A percentile compares a stretch with the other conserved stretches of the same genome.
Evolutionary conservation across 495 filamentous ascomycete species (phyloP).

Genomic region (Penicillium fimorum): DNA sequence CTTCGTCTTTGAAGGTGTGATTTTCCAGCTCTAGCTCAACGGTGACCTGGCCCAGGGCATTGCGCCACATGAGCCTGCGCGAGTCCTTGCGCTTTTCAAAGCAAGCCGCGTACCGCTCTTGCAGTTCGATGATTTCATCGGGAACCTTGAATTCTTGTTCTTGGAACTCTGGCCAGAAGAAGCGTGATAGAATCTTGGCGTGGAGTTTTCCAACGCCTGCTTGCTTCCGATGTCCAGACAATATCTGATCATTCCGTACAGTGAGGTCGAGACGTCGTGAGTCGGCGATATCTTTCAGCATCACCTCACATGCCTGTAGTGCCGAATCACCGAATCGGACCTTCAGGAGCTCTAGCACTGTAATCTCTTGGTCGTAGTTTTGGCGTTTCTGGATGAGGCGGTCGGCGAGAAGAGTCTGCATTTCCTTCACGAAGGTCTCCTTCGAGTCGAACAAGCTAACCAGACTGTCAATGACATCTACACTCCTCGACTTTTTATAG

Average conservation of each 20-base stretch:
- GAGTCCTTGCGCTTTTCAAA: conserved; percentile 77
- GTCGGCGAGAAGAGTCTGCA: conserved; percentile 80
- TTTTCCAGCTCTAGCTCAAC: conserved; percentile 84
- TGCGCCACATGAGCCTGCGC: conserved; percentile 85
- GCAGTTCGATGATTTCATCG: conserved; percentile 55
- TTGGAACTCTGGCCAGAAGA: conserved; percentile 89
- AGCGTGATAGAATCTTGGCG: conserved; percentile 82
- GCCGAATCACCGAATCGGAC: conserved; percentile 80
- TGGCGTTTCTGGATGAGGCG: conserved; percentile 71
- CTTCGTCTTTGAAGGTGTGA: conserved; percentile 68
- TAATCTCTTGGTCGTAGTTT: conserved; percentile 71
- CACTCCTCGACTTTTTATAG: conserved; percentile 81
- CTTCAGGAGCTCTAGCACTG: conserved; percentile 85
- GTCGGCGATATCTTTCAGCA: conserved; percentile 92
- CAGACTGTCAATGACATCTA: conserved; percentile 89
- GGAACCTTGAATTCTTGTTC: conserved; percentile 76
- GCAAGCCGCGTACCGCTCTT: conserved; percentile 67
- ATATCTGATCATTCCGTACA: conserved; percentile 52
- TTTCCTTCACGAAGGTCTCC: conserved; percentile 89
- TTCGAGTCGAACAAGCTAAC: conserved; percentile 83
- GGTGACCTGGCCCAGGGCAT: conserved; percentile 73
- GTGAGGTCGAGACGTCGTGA: conserved; percentile 67
- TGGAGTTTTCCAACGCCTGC: conserved; percentile 51
- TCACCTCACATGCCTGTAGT: conserved; percentile 91
- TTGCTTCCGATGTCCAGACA: conserved; percentile 23